A percentile compares a stretch with the other conserved stretches of the same genome.
Conservation (phyloP, 768 basidiomycete species). For the Lentinula sp. region DNA sequence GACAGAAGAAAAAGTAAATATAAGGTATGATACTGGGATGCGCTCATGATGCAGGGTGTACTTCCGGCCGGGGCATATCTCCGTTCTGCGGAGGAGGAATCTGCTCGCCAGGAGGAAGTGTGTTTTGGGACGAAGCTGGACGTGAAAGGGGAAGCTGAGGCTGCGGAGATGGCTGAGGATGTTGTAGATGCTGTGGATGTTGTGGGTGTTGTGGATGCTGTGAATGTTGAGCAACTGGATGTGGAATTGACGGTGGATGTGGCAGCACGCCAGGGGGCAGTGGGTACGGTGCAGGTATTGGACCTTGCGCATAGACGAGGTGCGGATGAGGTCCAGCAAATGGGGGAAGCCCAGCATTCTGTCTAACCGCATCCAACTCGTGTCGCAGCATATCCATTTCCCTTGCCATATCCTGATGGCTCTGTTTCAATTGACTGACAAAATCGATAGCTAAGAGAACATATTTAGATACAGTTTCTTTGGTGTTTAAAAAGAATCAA, state of each 20-base stretch:
- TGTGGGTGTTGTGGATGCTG: constrained; percentile 18
- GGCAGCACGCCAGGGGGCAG: constrained; percentile 39
- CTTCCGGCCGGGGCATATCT: constrained; percentile 35
- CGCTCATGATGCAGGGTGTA: constrained; percentile 28
- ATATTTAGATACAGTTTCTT: constrained; percentile 6
- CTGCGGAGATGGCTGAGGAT: constrained; percentile 21
- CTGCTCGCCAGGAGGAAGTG: constrained; percentile 38
- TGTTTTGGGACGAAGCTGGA: constrained; percentile 58
- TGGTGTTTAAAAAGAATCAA: constrained; percentile 6
- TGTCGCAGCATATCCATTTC: constrained; percentile 77
- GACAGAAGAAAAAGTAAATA: constrained; percentile 5
- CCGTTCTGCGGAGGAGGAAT: constrained; percentile 35
- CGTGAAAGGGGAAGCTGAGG: constrained; percentile 39
- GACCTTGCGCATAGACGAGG: constrained; percentile 46
- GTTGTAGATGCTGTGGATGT: constrained; percentile 17
- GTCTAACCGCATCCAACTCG: constrained; percentile 62
- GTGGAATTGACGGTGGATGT: constrained; percentile 31
- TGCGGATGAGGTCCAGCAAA: constrained; percentile 46
- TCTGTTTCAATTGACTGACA: constrained; percentile 71
- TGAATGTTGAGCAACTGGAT: constrained; percentile 6
- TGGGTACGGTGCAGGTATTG: constrained; percentile 37
- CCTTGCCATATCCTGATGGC: constrained; percentile 68
- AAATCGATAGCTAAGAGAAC: constrained; percentile 73
- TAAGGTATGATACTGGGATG: constrained; percentile 2
- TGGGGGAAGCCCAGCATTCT: constrained; percentile 39